Evolutionary conservation across 169 alveolate genomes (phyloP).

Genomic region (Cryptosporidium ubiquitum): DNA sequence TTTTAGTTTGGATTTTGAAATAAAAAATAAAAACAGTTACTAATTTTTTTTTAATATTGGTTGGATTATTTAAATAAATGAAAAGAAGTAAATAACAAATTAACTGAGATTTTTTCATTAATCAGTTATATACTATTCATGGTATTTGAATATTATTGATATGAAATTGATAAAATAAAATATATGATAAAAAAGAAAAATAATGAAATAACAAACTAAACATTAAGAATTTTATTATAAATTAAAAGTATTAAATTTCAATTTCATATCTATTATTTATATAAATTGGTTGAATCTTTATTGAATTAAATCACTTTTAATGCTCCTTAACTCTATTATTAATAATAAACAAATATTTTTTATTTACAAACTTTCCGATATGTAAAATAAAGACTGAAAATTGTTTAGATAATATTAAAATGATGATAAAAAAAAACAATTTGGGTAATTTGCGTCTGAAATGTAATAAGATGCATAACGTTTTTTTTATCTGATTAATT

Average conservation of each 20-base stretch:
- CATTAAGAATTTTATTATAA: too few relatives aligned
- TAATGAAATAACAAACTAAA: too few relatives aligned
- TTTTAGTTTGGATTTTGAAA: background rate
- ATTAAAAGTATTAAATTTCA: background rate
- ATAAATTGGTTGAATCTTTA: background rate
- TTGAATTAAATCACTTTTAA: too few relatives aligned
- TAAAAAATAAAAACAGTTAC: background rate
- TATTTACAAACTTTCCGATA: too few relatives aligned
- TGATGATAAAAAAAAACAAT: slow-evolving; percentile 64
- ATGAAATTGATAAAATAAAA: background rate
- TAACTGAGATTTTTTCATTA: background rate
- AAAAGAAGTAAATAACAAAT: too few relatives aligned
- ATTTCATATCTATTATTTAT: too few relatives aligned
- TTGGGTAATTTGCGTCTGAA: slow-evolving; percentile 76
- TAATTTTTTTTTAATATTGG: too few relatives aligned
- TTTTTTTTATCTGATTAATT: slow-evolving; percentile 42
- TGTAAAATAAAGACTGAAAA: background rate
- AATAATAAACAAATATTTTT: background rate
- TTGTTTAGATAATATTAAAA: background rate
- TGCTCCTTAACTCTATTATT: background rate
- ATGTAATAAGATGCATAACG: slow-evolving; percentile 37
- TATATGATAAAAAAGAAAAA: too few relatives aligned
- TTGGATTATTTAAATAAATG: too few relatives aligned
- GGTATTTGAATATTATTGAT: background rate
- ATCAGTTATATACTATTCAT: background rate